Evolutionary conservation across 495 filamentous ascomycete genomes (phyloP).

Genomic region (Daldinia vernicosa): DNA sequence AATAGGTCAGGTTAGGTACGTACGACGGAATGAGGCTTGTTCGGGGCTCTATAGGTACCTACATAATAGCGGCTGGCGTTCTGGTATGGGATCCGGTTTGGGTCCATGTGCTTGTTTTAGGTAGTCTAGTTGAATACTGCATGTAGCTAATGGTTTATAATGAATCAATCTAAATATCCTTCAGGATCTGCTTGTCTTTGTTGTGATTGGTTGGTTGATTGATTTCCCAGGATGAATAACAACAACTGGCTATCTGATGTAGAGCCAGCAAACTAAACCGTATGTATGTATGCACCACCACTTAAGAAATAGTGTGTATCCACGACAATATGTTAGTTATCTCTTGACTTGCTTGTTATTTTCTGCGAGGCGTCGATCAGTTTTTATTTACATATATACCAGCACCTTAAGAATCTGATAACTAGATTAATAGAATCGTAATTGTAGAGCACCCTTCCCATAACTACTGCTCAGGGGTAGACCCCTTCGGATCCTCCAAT

Average conservation of each 20-base stretch:
- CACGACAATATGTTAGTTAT: not conserved
- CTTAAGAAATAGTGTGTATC: not conserved
- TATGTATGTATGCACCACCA: not conserved
- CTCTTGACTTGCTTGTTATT: not conserved
- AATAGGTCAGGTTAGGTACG: not conserved
- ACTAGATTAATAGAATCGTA: too few relatives aligned
- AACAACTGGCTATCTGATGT: not conserved
- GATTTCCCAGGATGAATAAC: too few relatives aligned
- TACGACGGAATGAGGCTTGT: not conserved
- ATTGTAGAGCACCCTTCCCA: too few relatives aligned
- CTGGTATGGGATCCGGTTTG: not conserved
- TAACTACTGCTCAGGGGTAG: too few relatives aligned
- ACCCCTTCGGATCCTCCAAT: too few relatives aligned
- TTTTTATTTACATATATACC: not conserved
- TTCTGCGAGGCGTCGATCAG: not conserved
- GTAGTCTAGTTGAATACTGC: not conserved
- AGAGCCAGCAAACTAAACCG: not conserved
- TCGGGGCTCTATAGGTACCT: not conserved
- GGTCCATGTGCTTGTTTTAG: not conserved
- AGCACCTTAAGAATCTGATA: not conserved
- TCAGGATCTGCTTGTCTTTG: not conserved
- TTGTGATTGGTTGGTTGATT: not conserved
- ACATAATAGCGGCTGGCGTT: constrained; percentile 1
- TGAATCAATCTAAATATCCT: not conserved
- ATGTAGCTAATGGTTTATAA: constrained; percentile 1